phyloP scores from a whole-genome alignment of 805 yeast species.

The Cyberlindnera saturnus region DNA sequence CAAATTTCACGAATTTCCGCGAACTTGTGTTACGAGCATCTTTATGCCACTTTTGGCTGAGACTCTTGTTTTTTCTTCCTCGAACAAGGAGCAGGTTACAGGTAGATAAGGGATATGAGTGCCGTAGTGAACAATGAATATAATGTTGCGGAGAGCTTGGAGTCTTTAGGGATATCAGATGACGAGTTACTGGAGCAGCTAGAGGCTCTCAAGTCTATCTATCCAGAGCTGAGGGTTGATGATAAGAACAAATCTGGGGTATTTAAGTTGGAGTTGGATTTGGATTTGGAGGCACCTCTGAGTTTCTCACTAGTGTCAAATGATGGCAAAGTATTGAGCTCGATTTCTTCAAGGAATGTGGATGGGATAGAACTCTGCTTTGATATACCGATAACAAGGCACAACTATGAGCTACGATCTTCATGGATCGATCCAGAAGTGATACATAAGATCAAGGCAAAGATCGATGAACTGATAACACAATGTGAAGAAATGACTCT shows the following conservation, averaged over 20 bases:
- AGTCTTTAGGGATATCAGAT: not conserved
- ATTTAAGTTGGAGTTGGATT: slow-evolving; percentile 1
- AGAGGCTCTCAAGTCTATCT: slow-evolving; percentile 35
- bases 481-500: slow-evolving; percentile 5
- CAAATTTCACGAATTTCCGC: no score
- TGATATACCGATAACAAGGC: not conserved
- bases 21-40: no score
- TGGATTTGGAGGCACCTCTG: slow-evolving; percentile 1
- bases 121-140: not conserved
- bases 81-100: not conserved
- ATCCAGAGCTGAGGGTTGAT: slow-evolving; percentile 29
- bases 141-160: not conserved
- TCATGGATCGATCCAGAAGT: not conserved
- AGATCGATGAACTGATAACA: not conserved
- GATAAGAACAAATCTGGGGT: not conserved
- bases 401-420: not conserved
- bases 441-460: not conserved
- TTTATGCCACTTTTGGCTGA: slow-evolving; percentile 1
- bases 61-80: not conserved
- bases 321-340: not conserved
- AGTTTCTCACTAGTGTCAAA: not conserved
- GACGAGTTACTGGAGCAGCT: slow-evolving; percentile 33
- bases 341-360: slow-evolving; percentile 4
- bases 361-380: not conserved
- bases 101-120: not conserved